Base-by-base conservation (phyloP, 2,329 filamentous ascomycete genomes). In the Aspergillus ochraceus region DNA sequence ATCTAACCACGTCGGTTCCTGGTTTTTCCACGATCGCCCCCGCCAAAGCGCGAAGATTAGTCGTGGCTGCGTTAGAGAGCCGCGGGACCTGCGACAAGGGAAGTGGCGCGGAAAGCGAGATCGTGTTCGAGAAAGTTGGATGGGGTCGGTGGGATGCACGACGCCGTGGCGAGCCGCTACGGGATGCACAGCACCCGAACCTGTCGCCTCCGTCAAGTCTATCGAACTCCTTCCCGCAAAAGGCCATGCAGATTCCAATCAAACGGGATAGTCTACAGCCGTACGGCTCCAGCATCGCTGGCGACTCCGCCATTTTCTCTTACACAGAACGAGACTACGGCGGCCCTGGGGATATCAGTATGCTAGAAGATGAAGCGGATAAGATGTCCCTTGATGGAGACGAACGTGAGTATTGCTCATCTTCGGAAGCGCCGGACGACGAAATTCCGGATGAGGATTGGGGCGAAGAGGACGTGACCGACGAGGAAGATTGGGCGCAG, bases 91-190 rank as follows among this genome's bases (percentile, higher is more conserved):
- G 82, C 57, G 83, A 82, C 52, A 76, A 77, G 58, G 79, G 79
- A 49, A 80, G 79, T 63, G 84, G 84, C 64, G 77, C 78, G 57
- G 83, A 87, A 64, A 83, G 84, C 60, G 86, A 87, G 53, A 74
- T 80, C 60, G 66, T 80, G 57, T 98, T 96, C 73, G 90, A 96
- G 76, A 98, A 98, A 82, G 92, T 97, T 60, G 94, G 94, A 71
- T 98, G 94, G 94, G 95, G 95, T 60, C 88, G 92, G 66, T 99
- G 94, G 94, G 90, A 96, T 76, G 95, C 93, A 62, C 88, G 88
- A 72, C 84, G 86, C 73, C 87, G 87, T 68, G 90, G 88, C 57
- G 85, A 90, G 62, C 79, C 84, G 49, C 62, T 70, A 57, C 68
- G 68, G 32, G 67, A 72, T 60, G 62, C 67, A 32, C 68, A 72